Evolutionary conservation across 169 alveolate genomes (phyloP), one percentile per base, ranked within the genome.

Genomic region (Theileria luwenshuni): DNA sequence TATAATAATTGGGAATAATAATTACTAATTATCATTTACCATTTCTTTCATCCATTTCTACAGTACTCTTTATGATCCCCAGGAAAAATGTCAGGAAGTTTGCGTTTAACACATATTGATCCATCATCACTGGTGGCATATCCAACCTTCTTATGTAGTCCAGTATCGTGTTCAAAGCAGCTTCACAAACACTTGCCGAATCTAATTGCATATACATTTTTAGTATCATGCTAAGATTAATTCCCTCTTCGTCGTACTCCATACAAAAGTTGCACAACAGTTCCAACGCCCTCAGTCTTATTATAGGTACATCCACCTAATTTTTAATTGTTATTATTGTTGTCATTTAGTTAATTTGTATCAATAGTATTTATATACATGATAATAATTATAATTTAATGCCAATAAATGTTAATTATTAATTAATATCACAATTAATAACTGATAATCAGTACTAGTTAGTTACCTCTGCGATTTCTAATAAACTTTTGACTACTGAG

Each of bases 191-290:
- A 68, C 49, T 68, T 49, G 41, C 43, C 23, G 69, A 32, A 21
- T 15, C 67, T 63, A 30, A n/a, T 41, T 33, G 67, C 28, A 1
- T 38, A 64, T 21, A 62, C 25, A 35, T 19, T 10, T 12, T 62
- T n/a, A 23, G 58, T 23, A 27, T 73, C 60, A 3, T 1, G 8
- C 62, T 35, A 41, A 79, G 42, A 10, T 73, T 73, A 8, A 7
- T 12, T 6, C 83, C 71, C 21, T 61, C 42, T 48, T 70, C 74
- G 10, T 79, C 87, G 56, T 48, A 79, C 28, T 79, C 87, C 19
- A 79, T 61, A 43, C 84, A 70, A 52, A 79, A 45, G 47, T 79
- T 79, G 67, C 87, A 79, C 10, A 58, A 51, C 56, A 79, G 59
- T 30, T 71, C 87, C 35, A 79, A 1, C 8, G 69, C 25, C 13